Conservation (phyloP, 805 yeast genomes). For the Zygotorulaspora florentina region DNA sequence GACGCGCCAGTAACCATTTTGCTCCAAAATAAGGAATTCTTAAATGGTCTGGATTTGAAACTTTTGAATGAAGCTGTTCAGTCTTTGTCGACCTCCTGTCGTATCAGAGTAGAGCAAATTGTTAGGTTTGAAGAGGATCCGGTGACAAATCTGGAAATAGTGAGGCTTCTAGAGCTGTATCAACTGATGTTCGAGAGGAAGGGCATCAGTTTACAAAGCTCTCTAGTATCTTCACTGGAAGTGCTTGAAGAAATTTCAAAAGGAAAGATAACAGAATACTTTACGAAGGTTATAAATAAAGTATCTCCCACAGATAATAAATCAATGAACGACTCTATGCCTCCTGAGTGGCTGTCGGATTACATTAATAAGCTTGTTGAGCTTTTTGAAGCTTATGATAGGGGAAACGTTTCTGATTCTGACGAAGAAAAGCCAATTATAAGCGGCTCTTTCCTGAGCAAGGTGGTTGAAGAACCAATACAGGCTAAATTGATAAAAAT, state of each 20-base stretch:
- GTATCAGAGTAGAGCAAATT: conserved; percentile 64
- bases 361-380: conserved; percentile 47
- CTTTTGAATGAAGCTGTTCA: conserved; percentile 32
- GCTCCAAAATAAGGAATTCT: conserved; percentile 25
- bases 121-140: conserved; percentile 61
- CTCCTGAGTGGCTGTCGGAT: conserved; percentile 82
- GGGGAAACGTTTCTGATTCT: conserved; percentile 27
- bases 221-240: conserved; percentile 21
- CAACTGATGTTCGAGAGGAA: conserved; percentile 53
- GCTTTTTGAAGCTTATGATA: conserved; percentile 53
- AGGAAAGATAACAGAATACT: conserved; percentile 21
- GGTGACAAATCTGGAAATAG: conserved; percentile 51
- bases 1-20: conserved; percentile 17
- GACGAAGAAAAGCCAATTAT: conserved; percentile 37
- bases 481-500: conserved; percentile 28
- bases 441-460: conserved; percentile 37
- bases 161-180: conserved; percentile 64
- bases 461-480: conserved; percentile 43
- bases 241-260: conserved; percentile 19
- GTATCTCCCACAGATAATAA: conserved; percentile 33
- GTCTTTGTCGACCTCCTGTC: conserved; percentile 44
- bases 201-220: conserved; percentile 34
- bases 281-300: conserved; percentile 24
- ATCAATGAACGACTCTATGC: conserved; percentile 52
- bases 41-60: conserved; percentile 27